These are phyloP conservation scores for Linnemannia schmuckeri DNA, from an alignment of 192 early-diverging fungal genomes.

Conservation along the genomic window DNA sequence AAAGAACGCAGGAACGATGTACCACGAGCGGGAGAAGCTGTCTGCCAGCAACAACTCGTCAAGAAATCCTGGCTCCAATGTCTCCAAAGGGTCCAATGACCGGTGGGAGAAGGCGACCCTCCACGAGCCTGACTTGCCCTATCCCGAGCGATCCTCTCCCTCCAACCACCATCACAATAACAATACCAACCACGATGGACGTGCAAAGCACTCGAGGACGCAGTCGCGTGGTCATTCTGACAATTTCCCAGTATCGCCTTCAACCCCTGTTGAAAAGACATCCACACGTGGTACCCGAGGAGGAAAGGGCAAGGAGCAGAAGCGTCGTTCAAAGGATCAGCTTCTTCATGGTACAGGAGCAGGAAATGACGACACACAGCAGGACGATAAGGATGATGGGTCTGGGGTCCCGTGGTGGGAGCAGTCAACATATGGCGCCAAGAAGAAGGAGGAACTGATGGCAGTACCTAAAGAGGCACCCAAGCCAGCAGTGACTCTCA, in stretches of 20 bases:
- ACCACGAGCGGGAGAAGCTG: conserved; percentile 33
- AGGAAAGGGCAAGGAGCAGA: conserved; percentile 46
- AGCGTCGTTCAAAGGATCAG: conserved; percentile 29
- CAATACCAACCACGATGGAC: background rate
- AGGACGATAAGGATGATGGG: conserved; percentile 7
- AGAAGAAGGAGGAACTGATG: conserved; percentile 28
- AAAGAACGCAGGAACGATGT: conserved; percentile 29
- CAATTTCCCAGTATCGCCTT: background rate
- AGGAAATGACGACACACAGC: background rate
- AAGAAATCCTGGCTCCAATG: background rate
- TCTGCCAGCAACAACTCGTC: background rate
- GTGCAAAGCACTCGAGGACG: conserved; percentile 8
- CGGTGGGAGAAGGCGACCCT: conserved; percentile 33
- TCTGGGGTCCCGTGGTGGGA: conserved; percentile 47
- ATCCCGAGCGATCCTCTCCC: conserved; percentile 23
- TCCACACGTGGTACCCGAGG: conserved; percentile 25
- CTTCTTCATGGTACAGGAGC: background rate
- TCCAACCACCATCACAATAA: background rate
- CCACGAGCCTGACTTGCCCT: conserved; percentile 29
- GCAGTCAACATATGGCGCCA: conserved; percentile 41
- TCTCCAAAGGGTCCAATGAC: background rate
- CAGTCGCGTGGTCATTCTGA: conserved; percentile 10
- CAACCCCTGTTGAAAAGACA: conserved; percentile 12
- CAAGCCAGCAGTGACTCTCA: background rate
- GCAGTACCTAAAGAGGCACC: background rate